These are phyloP conservation scores for Rhodotorula sp. DNA, from an alignment of 1,284 basidiomycete genomes.

Conservation along the genomic window DNA sequence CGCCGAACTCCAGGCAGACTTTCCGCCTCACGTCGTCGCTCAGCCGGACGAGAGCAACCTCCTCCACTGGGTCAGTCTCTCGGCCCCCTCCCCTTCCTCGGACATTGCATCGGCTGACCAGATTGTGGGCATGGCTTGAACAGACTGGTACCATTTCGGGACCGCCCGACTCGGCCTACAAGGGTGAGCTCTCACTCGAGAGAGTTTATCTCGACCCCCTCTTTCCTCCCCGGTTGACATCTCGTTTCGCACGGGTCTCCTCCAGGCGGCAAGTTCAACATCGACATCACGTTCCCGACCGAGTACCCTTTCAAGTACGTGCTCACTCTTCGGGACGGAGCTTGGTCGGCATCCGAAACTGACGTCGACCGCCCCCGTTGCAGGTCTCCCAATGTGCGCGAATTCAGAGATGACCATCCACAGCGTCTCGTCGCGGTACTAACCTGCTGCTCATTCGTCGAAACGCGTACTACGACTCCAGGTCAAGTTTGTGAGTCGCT, in stretches of 20 bases:
- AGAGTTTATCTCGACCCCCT: no score
- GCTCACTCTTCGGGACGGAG: constrained; percentile 54
- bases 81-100: not conserved
- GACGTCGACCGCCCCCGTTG: not conserved
- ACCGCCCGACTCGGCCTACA: constrained; percentile 36
- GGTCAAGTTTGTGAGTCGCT: constrained; percentile 42
- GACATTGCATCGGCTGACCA: no score
- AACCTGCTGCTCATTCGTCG: not conserved
- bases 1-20: constrained; percentile 34
- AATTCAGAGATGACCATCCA: rapidly evolving
- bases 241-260: not conserved
- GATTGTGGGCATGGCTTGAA: no score
- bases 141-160: constrained; percentile 37
- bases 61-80: constrained; percentile 38
- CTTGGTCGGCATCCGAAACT: not conserved
- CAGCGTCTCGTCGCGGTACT: not conserved
- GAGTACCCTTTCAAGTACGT: constrained; percentile 73
- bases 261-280: constrained; percentile 71
- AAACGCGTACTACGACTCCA: not conserved
- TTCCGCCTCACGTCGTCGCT: constrained; percentile 23
- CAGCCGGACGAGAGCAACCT: constrained; percentile 37
- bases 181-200: constrained; percentile 8
- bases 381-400: constrained; percentile 27
- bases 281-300: constrained; percentile 66
- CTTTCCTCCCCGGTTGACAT: not conserved